Percentiles rank a stretch among this genome's conserved stretches.
These are phyloP conservation scores for Dactylellina haptotyla DNA, from an alignment of 2,329 filamentous ascomycete genomes.

Conservation along the genomic window DNA sequence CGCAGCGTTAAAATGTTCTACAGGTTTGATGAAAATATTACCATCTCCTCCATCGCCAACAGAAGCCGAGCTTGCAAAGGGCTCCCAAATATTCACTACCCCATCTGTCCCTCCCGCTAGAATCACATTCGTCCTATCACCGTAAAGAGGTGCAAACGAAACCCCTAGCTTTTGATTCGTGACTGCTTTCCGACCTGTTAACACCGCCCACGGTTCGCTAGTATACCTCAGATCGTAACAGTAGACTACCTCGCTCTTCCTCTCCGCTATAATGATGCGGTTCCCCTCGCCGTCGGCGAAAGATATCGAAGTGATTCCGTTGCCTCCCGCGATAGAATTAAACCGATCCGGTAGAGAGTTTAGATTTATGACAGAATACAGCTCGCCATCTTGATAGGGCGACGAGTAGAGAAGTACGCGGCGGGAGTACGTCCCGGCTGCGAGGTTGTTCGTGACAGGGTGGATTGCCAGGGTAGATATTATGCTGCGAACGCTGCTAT, in stretches of 20 bases:
- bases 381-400: constrained; percentile 60
- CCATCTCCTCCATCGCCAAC: constrained; percentile 51
- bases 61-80: constrained; percentile 34
- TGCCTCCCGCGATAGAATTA: constrained; percentile 58
- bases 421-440: constrained; percentile 65
- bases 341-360: not conserved
- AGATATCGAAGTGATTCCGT: constrained; percentile 63
- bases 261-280: constrained; percentile 66
- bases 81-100: constrained; percentile 61
- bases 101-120: constrained; percentile 66
- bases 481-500: constrained; percentile 62
- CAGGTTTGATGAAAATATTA: constrained; percentile 57
- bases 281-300: constrained; percentile 65
- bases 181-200: constrained; percentile 55
- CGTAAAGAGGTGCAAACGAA: constrained; percentile 59
- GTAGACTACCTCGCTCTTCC: constrained; percentile 63
- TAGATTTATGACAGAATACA: constrained; percentile 62
- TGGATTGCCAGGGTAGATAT: constrained; percentile 63
- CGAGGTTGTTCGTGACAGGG: constrained; percentile 60
- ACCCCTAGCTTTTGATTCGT: constrained; percentile 65
- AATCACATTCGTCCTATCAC: constrained; percentile 60
- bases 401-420: constrained; percentile 63
- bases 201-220: not conserved
- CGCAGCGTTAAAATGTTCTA: constrained; percentile 59
- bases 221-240: constrained; percentile 64